Conservation (phyloP, 75 land plant species). For the Gnetum montanum region DNA sequence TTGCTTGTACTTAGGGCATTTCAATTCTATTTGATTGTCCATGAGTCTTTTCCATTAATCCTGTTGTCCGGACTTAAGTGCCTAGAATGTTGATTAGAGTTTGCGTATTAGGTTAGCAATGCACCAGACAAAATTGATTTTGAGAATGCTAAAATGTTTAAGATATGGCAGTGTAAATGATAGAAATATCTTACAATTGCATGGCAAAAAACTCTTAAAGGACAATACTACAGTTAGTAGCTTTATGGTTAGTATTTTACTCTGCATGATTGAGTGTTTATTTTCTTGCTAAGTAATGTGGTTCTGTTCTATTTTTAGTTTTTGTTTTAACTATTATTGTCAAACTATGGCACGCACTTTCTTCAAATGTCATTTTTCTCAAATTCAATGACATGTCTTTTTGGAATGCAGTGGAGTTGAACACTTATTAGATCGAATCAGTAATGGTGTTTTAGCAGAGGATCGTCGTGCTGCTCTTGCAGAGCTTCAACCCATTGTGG, state of each 20-base stretch:
- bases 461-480: constrained; percentile 84
- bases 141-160: too few relatives aligned
- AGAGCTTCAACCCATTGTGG: constrained; percentile 88
- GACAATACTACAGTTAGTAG: not conserved
- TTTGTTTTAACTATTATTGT: not conserved
- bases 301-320: not conserved
- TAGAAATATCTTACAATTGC: too few relatives aligned
- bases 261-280: not conserved
- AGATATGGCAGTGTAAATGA: too few relatives aligned
- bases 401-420: constrained; percentile 65
- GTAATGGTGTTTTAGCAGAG: constrained; percentile 80
- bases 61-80: too few relatives aligned
- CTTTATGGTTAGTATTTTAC: not conserved
- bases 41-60: too few relatives aligned
- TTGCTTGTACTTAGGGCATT: too few relatives aligned
- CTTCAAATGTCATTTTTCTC: not conserved
- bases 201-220: too few relatives aligned
- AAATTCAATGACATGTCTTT: not conserved
- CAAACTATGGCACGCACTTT: not conserved
- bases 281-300: not conserved
- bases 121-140: too few relatives aligned
- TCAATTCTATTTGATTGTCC: too few relatives aligned
- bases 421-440: constrained; percentile 81
- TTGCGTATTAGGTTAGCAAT: too few relatives aligned
- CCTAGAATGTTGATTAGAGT: too few relatives aligned